phyloP scores from a whole-genome alignment of 2,329 filamentous ascomycete species.

The Diatrype stigma region DNA sequence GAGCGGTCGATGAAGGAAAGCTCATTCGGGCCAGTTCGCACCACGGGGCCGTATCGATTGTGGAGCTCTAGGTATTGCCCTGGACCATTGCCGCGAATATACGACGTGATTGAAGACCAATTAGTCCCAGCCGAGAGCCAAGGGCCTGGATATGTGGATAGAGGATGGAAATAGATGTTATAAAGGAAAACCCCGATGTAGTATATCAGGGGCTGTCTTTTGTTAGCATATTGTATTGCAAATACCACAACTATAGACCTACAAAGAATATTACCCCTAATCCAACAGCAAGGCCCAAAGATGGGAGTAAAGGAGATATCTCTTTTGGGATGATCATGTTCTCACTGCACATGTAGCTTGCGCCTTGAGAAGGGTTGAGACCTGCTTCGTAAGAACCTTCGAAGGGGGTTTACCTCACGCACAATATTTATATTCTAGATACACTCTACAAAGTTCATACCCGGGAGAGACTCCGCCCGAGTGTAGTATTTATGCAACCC shows the following conservation, averaged over 20 bases:
- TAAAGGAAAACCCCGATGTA: neutral
- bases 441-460: no score
- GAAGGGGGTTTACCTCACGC: no score
- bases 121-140: constrained; percentile 1
- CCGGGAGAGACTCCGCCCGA: no score
- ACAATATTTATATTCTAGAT: no score
- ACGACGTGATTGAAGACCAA: constrained; percentile 1
- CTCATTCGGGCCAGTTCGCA: constrained; percentile 4
- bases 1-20: constrained; percentile 6
- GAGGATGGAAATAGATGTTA: constrained; percentile 4
- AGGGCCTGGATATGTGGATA: constrained; percentile 3
- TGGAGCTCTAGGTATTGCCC: constrained; percentile 5
- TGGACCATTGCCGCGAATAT: neutral
- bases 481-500: no score
- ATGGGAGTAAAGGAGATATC: no score
- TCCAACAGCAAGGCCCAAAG: neutral
- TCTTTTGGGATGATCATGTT: no score
- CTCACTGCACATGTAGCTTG: no score
- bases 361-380: no score
- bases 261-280: neutral
- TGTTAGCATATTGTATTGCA: neutral
- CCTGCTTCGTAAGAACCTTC: no score
- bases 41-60: constrained; percentile 3
- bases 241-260: neutral
- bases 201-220: neutral